Evolutionary conservation across 768 basidiomycete genomes (phyloP), one percentile per base, ranked within the genome.

Genomic region (Termitomyces sp.): DNA sequence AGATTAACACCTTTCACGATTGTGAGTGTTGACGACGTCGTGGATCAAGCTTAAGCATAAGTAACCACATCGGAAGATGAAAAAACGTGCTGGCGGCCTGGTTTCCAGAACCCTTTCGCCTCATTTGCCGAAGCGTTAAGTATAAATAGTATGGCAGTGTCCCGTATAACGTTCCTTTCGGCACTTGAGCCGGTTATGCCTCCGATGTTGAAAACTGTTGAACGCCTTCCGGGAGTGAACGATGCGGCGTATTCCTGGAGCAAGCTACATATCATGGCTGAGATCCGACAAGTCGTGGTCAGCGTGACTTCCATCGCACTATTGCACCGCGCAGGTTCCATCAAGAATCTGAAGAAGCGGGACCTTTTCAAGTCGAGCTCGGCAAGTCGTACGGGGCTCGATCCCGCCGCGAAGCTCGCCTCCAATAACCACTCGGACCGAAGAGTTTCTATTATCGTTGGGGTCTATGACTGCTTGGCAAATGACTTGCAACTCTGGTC

Each of bases 11-110:
- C 28, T 39, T 59, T 45, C 58, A 59, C 22, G 16, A 49, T 58
- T n/a, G 24, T 20, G 20, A 53, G 28, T 36, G 42, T 54, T 45
- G 22, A 28, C 20, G 58, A 53, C 51, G 58, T 59, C 51, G 58
- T 59, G 40, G 20, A 52, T 53, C 40, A 50, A 20, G 7, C 12
- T 32, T n/a, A 20, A n/a, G 28, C 16, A 50, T 18, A 45, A 45
- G 32, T 15, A 32, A 15, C 51, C 36, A 22, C 39, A 55, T 42
- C 28, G 32, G 4, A 36, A 42, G 56, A 48, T 22, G 35, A 20
- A 32, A 20, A 56, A 32, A n/a, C 24, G 54, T 28, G 39, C 8
- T 16, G 4, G 39, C 16, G 3, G 9, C 22, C 38, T 24, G 22
- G 20, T 22, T 53, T 24, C 52, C 13, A 35, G 35, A 36, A 11